Evolutionary conservation across 202 grass and related monocot species (phyloP), one percentile per base, ranked within the genome.

Genomic region (Setaria viridis): DNA sequence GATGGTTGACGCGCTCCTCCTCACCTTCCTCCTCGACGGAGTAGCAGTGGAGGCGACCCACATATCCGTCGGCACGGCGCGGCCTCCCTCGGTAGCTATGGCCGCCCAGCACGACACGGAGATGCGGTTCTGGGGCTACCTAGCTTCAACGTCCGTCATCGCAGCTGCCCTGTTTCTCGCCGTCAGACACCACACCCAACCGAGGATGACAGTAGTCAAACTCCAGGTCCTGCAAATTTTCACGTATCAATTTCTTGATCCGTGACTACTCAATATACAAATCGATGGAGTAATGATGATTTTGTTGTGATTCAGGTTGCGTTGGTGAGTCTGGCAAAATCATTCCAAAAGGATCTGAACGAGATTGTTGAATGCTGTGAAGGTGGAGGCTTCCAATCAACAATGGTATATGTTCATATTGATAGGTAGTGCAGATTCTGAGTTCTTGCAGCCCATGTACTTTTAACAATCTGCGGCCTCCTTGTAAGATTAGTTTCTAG

Each of bases 181-280:
- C 74, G 15, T 17, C 5, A 9, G 17, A n/a, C 37, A 55, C 73
- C 65, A 66, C 74, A 43, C 20, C 32, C 74, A 35, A 21, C 35
- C 57, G 17, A 88, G 57, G 80, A 83, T 66, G 8, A 56, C 86
- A 56, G 56, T 88, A 55, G 57, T 88, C 49, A 88, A 88, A 39
- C 67, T 88, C 56, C 86, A 84, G 80, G 80, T 82, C 3, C 54
- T 53, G 32, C 51, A 29, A 42, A 9, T 69, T 59, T 33, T 2
- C 4, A 30, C 6, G 25, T 39, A 66, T 2, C 63, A 10, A 3
- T 76, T 19, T 63, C 20, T 39, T 53, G 37, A 67, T 55, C 67
- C 0, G 6, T 29, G 5, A 35, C 10, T 48, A 13, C 0, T 77
- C n/a, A 45, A 7, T 34, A 21, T 12, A 7, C 14, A 62, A 82